Conservation (phyloP, 306 rosid genomes). For the Vigna trinervia region DNA sequence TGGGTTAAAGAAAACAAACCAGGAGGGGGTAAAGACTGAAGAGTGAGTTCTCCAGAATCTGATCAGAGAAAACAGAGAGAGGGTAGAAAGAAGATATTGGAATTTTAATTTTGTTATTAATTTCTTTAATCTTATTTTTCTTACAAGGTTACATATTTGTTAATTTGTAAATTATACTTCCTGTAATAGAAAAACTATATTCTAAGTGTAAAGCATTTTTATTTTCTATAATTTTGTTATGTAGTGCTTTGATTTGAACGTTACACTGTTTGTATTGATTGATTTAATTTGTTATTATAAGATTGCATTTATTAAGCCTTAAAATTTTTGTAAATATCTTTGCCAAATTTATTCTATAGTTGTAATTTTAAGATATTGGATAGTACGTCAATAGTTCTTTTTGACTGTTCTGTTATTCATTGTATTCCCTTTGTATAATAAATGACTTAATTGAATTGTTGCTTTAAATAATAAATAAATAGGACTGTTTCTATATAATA, state of each 20-base stretch:
- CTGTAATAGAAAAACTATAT: background rate
- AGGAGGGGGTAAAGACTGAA: background rate
- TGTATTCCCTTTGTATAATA: background rate
- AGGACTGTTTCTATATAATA: background rate
- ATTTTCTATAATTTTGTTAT: background rate
- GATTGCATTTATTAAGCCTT: slow-evolving; percentile 4
- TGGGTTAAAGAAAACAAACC: slow-evolving; percentile 26
- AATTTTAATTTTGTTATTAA: background rate
- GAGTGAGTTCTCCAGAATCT: background rate
- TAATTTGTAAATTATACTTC: background rate
- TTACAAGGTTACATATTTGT: background rate
- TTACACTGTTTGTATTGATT: background rate
- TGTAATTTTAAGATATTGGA: background rate
- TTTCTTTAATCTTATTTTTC: background rate
- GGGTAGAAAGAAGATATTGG: background rate
- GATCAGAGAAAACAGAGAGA: background rate
- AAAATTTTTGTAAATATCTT: background rate
- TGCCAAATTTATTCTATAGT: background rate
- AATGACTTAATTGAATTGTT: background rate
- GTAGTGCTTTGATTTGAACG: background rate
- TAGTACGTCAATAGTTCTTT: background rate
- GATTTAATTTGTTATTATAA: background rate
- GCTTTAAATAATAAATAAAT: background rate
- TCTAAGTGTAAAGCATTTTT: background rate
- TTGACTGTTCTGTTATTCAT: background rate